Conservation (phyloP, 2,329 filamentous ascomycete genomes). For the Alternaria angustiovoidea region DNA sequence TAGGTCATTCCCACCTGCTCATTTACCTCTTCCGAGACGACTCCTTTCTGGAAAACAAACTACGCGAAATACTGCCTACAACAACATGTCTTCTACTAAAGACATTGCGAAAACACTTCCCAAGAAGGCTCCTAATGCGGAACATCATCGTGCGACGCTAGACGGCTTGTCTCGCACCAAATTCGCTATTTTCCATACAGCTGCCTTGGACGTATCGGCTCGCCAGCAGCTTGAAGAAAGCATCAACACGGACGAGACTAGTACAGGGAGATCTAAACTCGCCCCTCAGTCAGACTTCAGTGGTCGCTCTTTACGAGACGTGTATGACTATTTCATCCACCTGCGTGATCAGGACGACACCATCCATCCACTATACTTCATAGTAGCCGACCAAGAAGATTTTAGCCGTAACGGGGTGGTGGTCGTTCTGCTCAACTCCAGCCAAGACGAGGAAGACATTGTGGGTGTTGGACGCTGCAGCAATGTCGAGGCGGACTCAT, state of each 20-base stretch:
- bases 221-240: slow-evolving; percentile 2
- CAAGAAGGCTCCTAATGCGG: background rate
- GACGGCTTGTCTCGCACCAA: background rate
- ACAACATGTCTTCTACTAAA: background rate
- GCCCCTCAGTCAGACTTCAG: slow-evolving; percentile 8
- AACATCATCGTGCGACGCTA: background rate
- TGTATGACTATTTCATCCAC: slow-evolving; percentile 6
- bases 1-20: background rate
- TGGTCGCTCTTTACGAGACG: slow-evolving; percentile 6
- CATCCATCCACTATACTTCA: slow-evolving; percentile 9
- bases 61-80: background rate
- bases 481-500: slow-evolving; percentile 4
- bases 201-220: background rate
- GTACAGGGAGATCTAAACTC: background rate
- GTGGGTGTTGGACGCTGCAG: slow-evolving; percentile 3
- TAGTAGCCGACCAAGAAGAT: slow-evolving; percentile 7
- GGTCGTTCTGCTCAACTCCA: slow-evolving; percentile 6
- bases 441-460: slow-evolving; percentile 5
- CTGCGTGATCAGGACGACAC: slow-evolving; percentile 6
- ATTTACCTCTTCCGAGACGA: background rate
- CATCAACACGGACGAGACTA: slow-evolving; percentile 1
- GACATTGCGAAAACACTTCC: background rate
- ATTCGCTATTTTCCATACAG: background rate
- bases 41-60: background rate
- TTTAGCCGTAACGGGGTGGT: slow-evolving; percentile 1